Conservation (phyloP, 2,329 filamentous ascomycete species). For the Venturia effusa region DNA sequence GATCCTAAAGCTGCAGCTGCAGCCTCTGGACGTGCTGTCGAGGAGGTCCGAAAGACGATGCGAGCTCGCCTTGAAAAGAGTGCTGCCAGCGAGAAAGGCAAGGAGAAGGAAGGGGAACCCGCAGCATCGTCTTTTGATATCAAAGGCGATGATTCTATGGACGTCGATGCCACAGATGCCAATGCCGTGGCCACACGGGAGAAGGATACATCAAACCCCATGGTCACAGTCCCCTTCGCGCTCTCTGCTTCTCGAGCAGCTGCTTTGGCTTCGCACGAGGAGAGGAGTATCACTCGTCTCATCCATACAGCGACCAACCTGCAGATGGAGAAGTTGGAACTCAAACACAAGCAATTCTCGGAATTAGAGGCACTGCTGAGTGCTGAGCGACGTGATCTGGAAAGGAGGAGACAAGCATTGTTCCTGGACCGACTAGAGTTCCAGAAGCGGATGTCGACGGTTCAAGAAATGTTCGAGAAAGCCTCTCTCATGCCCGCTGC, state of each 20-base stretch:
- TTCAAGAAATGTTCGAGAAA: conserved; percentile 62
- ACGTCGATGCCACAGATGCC: conserved; percentile 38
- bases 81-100: conserved; percentile 44
- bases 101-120: conserved; percentile 35
- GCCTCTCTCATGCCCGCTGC: conserved; percentile 19
- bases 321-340: conserved; percentile 87
- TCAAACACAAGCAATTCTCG: conserved; percentile 92
- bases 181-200: conserved; percentile 16
- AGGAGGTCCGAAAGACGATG: conserved; percentile 72
- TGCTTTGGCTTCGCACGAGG: conserved; percentile 87
- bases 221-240: conserved; percentile 74
- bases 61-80: conserved; percentile 65
- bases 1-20: conserved; percentile 85
- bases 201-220: conserved; percentile 20
- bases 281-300: conserved; percentile 89
- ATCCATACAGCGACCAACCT: conserved; percentile 88
- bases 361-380: conserved; percentile 91
- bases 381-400: conserved; percentile 84
- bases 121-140: conserved; percentile 33
- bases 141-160: conserved; percentile 46
- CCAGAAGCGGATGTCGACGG: conserved; percentile 73
- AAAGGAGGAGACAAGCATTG: conserved; percentile 81
- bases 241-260: conserved; percentile 76
- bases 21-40: conserved; percentile 77
- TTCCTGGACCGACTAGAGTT: conserved; percentile 88